Evolutionary conservation across 2,329 filamentous ascomycete species (phyloP).

Genomic region (Exophiala dermatitidis): DNA sequence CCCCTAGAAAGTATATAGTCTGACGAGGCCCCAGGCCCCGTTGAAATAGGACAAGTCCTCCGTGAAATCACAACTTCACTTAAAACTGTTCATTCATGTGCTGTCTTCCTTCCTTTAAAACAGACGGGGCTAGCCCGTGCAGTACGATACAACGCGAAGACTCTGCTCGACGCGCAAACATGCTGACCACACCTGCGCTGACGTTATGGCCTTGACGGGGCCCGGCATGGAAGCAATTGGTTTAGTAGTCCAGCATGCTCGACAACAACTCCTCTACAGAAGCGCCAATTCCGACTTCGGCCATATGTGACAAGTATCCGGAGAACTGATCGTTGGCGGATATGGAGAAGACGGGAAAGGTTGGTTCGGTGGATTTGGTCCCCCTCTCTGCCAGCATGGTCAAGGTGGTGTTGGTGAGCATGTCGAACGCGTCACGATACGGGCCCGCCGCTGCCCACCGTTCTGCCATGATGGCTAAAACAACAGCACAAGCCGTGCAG

Average conservation of each 20-base stretch:
- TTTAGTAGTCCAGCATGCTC: not conserved
- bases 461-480: constrained; percentile 14
- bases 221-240: too few relatives aligned
- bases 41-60: too few relatives aligned
- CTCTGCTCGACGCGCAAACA: too few relatives aligned
- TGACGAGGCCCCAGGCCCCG: too few relatives aligned
- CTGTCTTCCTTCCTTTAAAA: too few relatives aligned
- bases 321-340: constrained; percentile 6
- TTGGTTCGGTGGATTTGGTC: not conserved
- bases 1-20: too few relatives aligned
- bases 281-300: constrained; percentile 8
- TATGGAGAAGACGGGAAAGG: constrained; percentile 4
- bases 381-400: constrained; percentile 7
- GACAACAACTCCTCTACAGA: constrained; percentile 9
- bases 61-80: too few relatives aligned
- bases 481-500: constrained; percentile 10
- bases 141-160: too few relatives aligned
- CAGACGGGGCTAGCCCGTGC: too few relatives aligned
- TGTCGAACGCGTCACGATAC: constrained; percentile 15
- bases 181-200: too few relatives aligned
- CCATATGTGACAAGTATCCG: constrained; percentile 10
- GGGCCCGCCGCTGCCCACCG: constrained; percentile 8
- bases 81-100: too few relatives aligned
- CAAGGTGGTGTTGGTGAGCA: constrained; percentile 4
- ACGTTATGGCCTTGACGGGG: too few relatives aligned